Conservation (phyloP, 208 protist genomes). For the Angomonas deanei region DNA sequence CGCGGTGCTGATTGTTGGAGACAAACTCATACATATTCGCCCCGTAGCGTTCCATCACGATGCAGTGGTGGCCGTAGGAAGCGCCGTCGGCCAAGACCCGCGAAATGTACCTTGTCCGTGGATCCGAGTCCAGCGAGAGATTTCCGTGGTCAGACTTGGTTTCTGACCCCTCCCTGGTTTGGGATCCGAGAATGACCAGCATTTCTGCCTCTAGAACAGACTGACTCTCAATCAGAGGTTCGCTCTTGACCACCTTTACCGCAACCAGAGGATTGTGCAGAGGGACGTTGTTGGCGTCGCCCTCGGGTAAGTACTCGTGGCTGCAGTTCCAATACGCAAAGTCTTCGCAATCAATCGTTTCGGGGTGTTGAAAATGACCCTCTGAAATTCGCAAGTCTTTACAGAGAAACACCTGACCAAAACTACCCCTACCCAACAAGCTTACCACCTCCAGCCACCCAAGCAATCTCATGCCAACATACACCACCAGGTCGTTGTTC, state of each 20-base stretch:
- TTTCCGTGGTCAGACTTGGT: neutral
- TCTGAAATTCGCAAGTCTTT: conserved; percentile 72
- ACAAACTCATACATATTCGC: conserved; percentile 91
- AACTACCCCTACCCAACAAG: conserved; percentile 71
- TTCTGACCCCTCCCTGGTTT: conserved; percentile 20
- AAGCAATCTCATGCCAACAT: conserved; percentile 77
- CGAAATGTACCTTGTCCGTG: conserved; percentile 46
- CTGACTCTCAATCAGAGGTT: conserved; percentile 65
- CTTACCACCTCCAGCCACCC: conserved; percentile 80
- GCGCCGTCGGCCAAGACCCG: conserved; percentile 71
- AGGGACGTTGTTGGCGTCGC: conserved; percentile 55
- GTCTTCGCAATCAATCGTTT: conserved; percentile 61
- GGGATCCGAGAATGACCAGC: conserved; percentile 74
- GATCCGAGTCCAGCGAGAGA: conserved; percentile 24
- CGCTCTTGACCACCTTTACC: conserved; percentile 83
- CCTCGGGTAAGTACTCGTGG: conserved; percentile 68
- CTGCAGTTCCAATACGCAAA: conserved; percentile 85
- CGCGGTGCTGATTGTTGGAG: conserved; percentile 57
- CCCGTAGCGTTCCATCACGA: conserved; percentile 89
- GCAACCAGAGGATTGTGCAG: conserved; percentile 60
- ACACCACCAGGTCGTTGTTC: conserved; percentile 63
- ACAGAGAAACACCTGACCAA: conserved; percentile 85
- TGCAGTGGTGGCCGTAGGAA: conserved; percentile 85
- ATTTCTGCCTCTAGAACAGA: conserved; percentile 82
- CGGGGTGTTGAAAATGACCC: conserved; percentile 64